Conservation (phyloP, 148 eudicot genomes). For the Amaranthus hypochondriacus region DNA sequence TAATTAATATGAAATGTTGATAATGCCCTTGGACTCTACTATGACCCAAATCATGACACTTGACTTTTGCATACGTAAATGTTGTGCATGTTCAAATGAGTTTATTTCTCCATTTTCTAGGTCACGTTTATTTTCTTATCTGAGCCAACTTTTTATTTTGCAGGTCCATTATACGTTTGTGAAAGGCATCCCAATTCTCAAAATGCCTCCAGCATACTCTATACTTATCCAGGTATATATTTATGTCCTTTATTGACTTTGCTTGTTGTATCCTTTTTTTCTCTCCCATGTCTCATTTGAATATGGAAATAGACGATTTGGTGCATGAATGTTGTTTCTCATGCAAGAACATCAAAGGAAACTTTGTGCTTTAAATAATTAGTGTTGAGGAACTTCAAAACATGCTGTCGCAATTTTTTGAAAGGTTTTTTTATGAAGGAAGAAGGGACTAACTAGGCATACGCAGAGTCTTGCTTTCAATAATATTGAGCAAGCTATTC, state of each 20-base stretch:
- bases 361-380: background rate
- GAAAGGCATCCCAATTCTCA: constrained; percentile 49
- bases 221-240: constrained; percentile 61
- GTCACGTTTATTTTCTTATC: background rate
- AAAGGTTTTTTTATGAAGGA: background rate
- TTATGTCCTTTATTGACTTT: background rate
- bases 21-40: too few species aligned
- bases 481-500: background rate
- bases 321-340: background rate
- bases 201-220: constrained; percentile 86
- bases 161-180: constrained; percentile 73
- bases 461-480: too few species aligned
- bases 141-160: constrained; percentile 13
- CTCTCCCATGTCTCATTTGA: background rate
- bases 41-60: background rate
- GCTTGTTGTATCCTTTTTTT: background rate
- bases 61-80: background rate
- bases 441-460: background rate
- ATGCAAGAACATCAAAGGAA: background rate
- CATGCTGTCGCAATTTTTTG: background rate
- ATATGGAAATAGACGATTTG: background rate
- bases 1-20: too few species aligned
- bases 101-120: background rate
- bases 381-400: background rate
- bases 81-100: background rate